Conservation (phyloP, 192 early-diverging fungal species). For the Nowakowskiella sp. region DNA sequence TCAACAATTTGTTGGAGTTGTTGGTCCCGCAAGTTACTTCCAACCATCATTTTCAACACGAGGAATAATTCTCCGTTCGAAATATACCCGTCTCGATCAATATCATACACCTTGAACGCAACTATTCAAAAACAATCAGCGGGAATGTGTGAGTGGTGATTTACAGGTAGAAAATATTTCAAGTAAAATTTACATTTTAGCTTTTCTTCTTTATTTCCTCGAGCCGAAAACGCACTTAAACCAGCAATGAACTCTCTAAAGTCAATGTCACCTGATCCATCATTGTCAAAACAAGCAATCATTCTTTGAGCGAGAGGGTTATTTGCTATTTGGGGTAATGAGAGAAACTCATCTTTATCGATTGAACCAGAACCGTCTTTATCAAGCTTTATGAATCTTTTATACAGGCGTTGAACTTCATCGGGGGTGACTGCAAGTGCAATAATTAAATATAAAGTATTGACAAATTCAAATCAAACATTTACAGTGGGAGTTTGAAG, state of each 20-base stretch:
- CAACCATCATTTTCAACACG: slow-evolving; percentile 99
- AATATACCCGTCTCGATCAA: slow-evolving; percentile 97
- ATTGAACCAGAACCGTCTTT: slow-evolving; percentile 94
- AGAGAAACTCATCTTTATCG: slow-evolving; percentile 94
- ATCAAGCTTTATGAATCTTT: slow-evolving; percentile 96
- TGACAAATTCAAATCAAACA: too few relatives aligned
- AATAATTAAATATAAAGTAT: too few relatives aligned
- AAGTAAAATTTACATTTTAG: slow-evolving; percentile 64
- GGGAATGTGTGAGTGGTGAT: slow-evolving; percentile 14
- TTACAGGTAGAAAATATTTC: background rate
- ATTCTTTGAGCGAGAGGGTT: slow-evolving; percentile 94
- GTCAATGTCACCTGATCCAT: slow-evolving; percentile 97
- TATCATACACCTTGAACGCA: slow-evolving; percentile 99
- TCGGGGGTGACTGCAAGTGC: slow-evolving; percentile 71
- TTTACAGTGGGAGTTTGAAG: too few relatives aligned
- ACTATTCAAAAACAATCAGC: slow-evolving; percentile 39
- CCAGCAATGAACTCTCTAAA: slow-evolving; percentile 98
- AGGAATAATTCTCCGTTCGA: slow-evolving; percentile 98
- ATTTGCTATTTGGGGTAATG: slow-evolving; percentile 93
- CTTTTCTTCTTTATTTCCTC: slow-evolving; percentile 93
- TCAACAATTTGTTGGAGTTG: slow-evolving; percentile 99
- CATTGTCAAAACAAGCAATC: slow-evolving; percentile 95
- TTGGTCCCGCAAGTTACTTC: slow-evolving; percentile 88
- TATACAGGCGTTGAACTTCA: slow-evolving; percentile 97
- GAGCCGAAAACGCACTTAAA: slow-evolving; percentile 86